phyloP scores from a whole-genome alignment of 192 early-diverging fungal genomes.

The Lobulomyces angularis region DNA sequence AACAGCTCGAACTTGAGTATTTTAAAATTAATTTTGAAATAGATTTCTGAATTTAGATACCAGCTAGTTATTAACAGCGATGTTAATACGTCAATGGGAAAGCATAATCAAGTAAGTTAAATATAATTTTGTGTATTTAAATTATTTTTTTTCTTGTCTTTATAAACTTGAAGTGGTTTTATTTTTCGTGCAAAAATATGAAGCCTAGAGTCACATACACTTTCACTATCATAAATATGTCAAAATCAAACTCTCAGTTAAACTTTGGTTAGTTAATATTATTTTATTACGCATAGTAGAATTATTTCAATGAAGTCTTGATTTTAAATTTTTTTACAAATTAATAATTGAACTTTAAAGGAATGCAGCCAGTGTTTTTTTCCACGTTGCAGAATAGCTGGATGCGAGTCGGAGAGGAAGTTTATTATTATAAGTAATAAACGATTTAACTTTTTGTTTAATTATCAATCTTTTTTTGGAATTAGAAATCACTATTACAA shows the following conservation, averaged over 20 bases:
- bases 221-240: slow-evolving; percentile 44
- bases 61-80: slow-evolving; percentile 37
- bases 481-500: slow-evolving; percentile 30
- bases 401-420: slow-evolving; percentile 28
- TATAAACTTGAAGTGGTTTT: slow-evolving; percentile 34
- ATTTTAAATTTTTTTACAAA: slow-evolving; percentile 4
- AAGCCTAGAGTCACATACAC: slow-evolving; percentile 18
- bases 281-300: slow-evolving; percentile 1
- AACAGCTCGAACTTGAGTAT: neutral
- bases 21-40: neutral
- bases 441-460: neutral
- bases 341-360: slow-evolving; percentile 6
- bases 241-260: slow-evolving; percentile 37
- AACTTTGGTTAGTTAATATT: slow-evolving; percentile 23
- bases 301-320: neutral
- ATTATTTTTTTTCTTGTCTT: slow-evolving; percentile 2
- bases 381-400: slow-evolving; percentile 21
- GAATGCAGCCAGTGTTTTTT: slow-evolving; percentile 46
- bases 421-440: slow-evolving; percentile 34
- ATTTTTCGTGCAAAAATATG: slow-evolving; percentile 29
- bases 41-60: slow-evolving; percentile 27
- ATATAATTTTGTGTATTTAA: slow-evolving; percentile 1
- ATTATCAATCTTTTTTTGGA: neutral
- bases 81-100: slow-evolving; percentile 29
- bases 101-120: slow-evolving; percentile 34